These are phyloP conservation scores for Dysphania ambrosioides DNA, from an alignment of 148 eudicot genomes.

Conservation along the genomic window DNA sequence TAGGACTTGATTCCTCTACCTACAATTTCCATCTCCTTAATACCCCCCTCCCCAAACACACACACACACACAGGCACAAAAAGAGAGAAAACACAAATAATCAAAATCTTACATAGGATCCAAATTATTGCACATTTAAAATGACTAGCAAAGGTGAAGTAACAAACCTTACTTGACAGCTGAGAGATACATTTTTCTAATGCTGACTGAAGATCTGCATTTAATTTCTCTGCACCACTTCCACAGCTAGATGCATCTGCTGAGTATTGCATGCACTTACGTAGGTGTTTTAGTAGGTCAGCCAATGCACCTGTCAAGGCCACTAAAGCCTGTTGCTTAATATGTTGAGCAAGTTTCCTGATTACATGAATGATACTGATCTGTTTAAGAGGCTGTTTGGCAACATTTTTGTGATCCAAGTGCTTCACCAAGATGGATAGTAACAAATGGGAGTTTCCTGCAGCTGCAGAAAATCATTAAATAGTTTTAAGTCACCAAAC, in stretches of 20 bases:
- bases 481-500: neutral
- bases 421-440: conserved; percentile 76
- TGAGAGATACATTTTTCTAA: conserved; percentile 69
- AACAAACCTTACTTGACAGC: conserved; percentile 64
- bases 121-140: neutral
- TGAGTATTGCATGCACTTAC: conserved; percentile 71
- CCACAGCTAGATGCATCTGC: conserved; percentile 48
- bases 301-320: conserved; percentile 65
- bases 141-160: conserved; percentile 2
- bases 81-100: neutral
- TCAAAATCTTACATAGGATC: neutral
- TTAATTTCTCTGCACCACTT: conserved; percentile 45
- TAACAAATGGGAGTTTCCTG: conserved; percentile 62
- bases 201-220: conserved; percentile 67
- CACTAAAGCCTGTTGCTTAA: conserved; percentile 54
- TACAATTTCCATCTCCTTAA: too few relatives aligned
- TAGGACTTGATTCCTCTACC: neutral
- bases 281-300: conserved; percentile 68
- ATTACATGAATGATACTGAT: conserved; percentile 57
- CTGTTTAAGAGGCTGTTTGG: conserved; percentile 62
- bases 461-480: conserved; percentile 28
- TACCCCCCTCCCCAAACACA: neutral
- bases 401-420: conserved; percentile 73
- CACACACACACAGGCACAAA: too few relatives aligned
- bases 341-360: conserved; percentile 53